phyloP scores from a whole-genome alignment of 805 yeast species.

The Candida boidinii region DNA sequence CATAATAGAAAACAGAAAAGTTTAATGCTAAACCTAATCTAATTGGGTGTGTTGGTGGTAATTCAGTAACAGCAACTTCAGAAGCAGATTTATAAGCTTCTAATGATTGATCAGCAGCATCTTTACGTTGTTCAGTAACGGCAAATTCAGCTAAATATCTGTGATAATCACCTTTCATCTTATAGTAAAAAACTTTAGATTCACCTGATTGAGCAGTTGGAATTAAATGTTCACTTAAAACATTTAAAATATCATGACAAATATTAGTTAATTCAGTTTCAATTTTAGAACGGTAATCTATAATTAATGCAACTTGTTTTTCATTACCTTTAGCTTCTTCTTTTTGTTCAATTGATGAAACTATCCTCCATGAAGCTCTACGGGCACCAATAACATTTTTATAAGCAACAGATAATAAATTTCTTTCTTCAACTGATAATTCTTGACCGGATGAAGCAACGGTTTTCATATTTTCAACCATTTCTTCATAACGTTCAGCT shows the following conservation, averaged over 20 bases:
- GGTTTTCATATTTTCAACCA: slow-evolving; percentile 97
- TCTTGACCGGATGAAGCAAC: slow-evolving; percentile 96
- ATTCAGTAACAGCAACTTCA: slow-evolving; percentile 92
- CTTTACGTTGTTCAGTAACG: slow-evolving; percentile 82
- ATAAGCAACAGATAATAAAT: slow-evolving; percentile 93
- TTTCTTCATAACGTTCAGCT: slow-evolving; percentile 99
- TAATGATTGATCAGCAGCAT: slow-evolving; percentile 84
- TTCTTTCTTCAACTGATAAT: slow-evolving; percentile 95
- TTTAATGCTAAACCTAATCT: slow-evolving; percentile 96
- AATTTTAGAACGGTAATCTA: slow-evolving; percentile 91
- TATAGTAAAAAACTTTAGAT: slow-evolving; percentile 95
- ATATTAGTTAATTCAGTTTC: slow-evolving; percentile 88
- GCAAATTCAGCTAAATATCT: slow-evolving; percentile 98
- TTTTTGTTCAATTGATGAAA: slow-evolving; percentile 95
- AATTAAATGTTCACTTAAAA: slow-evolving; percentile 81
- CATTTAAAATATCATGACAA: slow-evolving; percentile 88
- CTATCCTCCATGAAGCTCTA: slow-evolving; percentile 99
- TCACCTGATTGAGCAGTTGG: slow-evolving; percentile 95
- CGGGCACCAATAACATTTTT: slow-evolving; percentile 98
- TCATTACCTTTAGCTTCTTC: slow-evolving; percentile 96
- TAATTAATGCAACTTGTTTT: slow-evolving; percentile 79
- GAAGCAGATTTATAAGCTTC: slow-evolving; percentile 95
- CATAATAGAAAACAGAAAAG: slow-evolving; percentile 97
- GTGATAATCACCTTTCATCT: slow-evolving; percentile 99
- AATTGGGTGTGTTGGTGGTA: slow-evolving; percentile 98